phyloP scores from a whole-genome alignment of 768 basidiomycete species.

The Mycena rebaudengoi region DNA sequence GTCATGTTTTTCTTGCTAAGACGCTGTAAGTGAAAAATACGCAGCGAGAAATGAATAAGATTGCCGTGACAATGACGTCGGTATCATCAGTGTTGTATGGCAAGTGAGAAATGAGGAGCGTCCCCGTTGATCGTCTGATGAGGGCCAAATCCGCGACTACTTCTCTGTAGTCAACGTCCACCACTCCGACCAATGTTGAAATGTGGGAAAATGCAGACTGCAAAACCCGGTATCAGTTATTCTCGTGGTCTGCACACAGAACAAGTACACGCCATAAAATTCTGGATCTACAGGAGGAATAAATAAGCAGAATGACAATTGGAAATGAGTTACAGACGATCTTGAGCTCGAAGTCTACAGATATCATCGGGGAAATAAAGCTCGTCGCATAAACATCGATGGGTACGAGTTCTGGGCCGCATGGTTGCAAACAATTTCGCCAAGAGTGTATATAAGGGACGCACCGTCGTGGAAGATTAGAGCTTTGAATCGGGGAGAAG shows the following conservation, averaged over 20 bases:
- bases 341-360: not conserved
- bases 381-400: constrained; percentile 5
- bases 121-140: not conserved
- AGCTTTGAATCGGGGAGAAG: not conserved
- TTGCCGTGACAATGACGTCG: not conserved
- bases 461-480: constrained; percentile 11
- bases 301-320: not conserved
- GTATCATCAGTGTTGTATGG: not conserved
- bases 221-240: not conserved
- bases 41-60: not conserved
- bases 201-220: constrained; percentile 6
- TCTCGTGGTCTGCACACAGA: not conserved
- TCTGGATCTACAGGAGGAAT: not conserved
- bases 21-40: not conserved
- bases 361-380: not conserved
- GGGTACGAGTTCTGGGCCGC: not conserved
- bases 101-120: constrained; percentile 5
- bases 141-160: constrained; percentile 2
- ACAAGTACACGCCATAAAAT: not conserved
- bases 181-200: not conserved
- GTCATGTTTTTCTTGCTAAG: not conserved
- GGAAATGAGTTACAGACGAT: not conserved
- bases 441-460: not conserved
- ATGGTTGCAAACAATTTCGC: not conserved
- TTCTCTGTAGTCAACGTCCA: not conserved